Base-by-base conservation (phyloP, 2,329 filamentous ascomycete genomes). In the Trichophyton verrucosum region DNA sequence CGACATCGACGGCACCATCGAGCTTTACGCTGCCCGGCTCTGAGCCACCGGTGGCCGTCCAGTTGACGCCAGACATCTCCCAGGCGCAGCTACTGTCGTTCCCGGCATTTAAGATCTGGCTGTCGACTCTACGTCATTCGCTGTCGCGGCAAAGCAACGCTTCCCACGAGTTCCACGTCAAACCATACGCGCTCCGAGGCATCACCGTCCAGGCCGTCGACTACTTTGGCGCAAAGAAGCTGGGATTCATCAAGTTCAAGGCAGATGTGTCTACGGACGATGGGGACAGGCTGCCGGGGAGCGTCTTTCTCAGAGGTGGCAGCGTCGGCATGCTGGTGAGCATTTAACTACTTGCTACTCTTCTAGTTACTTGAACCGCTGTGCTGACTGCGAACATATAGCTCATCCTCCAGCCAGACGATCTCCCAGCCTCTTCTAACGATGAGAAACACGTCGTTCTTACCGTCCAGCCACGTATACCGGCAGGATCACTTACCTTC, bases 191-290 rank as follows among this genome's bases (percentile, higher is more conserved):
- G 15, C 74, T 85, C 1, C 75, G 75, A 36, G 71, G 72, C 17
- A 80, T 85, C 65, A 75, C 80, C 3, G 72, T 84, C 36, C 81
- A 84, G 66, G 70, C 78, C 2, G 77, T 79, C 17, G 81, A 82
- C 67, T 79, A 76, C 66, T 84, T 84, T 64, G 74, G 74, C 7
- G 72, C 69, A 1, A 71, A 68, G 1, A 74, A 77, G 6, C 66
- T 83, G 3, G 82, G 82, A 0, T 85, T 84, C 65, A 66, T 84
- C 57, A 84, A 84, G 65, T 65, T 84, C 30, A 78, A 78, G 62
- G 77, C 80, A 0, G 73, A 77, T 7, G 75, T 85, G n/a, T 77
- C 76, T 2, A 83, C 81, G 63, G 74, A 77, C 11, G 55, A 73
- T 8, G 79, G 76, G 3, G 78, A 81, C 63, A 77, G 72, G 61